phyloP scores from a whole-genome alignment of 2,329 filamentous ascomycete genomes.

The Colletotrichum acutatum region DNA sequence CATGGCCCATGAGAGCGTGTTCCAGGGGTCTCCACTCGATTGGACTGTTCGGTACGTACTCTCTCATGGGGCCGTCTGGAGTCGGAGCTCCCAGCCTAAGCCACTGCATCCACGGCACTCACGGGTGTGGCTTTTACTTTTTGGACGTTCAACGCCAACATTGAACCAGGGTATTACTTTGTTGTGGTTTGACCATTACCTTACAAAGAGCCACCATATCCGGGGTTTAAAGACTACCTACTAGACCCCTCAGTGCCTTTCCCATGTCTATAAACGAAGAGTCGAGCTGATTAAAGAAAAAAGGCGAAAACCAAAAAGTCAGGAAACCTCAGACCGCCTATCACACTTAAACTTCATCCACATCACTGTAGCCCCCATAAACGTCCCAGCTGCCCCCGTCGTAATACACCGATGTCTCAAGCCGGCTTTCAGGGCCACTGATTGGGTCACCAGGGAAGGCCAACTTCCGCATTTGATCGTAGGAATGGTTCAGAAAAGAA shows the following conservation, averaged over 20 bases:
- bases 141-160: neutral
- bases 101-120: neutral
- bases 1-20: slow-evolving; percentile 5
- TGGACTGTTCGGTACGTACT: neutral
- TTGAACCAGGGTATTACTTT: neutral
- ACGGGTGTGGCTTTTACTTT: neutral
- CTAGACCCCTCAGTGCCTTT: neutral
- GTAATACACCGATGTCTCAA: neutral
- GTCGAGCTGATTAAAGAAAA: neutral
- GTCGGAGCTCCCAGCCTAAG: neutral
- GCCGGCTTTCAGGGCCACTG: too few species aligned
- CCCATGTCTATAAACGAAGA: neutral
- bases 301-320: neutral
- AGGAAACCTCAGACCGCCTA: neutral
- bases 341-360: neutral
- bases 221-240: neutral
- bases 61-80: neutral
- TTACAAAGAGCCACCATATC: neutral
- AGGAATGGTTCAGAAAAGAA: neutral
- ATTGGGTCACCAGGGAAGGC: neutral
- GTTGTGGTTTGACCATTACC: neutral
- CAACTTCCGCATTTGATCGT: neutral
- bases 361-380: neutral
- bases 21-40: slow-evolving; percentile 13
- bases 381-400: neutral